phyloP scores from a whole-genome alignment of 2,329 filamentous ascomycete genomes.

The Pseudogymnoascus sp. region DNA sequence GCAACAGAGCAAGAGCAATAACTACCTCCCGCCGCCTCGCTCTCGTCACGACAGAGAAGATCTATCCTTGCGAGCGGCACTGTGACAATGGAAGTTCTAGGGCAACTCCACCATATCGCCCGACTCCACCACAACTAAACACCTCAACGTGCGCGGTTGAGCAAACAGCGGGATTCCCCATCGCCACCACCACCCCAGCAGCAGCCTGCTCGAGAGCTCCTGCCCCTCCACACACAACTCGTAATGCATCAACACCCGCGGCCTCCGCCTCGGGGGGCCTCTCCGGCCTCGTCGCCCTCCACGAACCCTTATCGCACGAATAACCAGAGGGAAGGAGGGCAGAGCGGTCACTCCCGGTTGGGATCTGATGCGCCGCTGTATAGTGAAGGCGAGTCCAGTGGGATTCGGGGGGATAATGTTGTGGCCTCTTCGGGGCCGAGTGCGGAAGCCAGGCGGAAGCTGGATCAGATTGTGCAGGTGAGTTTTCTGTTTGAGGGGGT shows the following conservation, averaged over 20 bases:
- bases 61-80: background rate
- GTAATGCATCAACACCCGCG: conserved; percentile 88
- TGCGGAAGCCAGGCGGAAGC: conserved; percentile 63
- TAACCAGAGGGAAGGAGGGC: conserved; percentile 60
- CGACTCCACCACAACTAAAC: conserved; percentile 1
- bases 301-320: conserved; percentile 66
- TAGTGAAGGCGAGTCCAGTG: conserved; percentile 40
- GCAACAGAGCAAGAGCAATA: background rate
- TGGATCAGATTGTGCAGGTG: conserved; percentile 93
- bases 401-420: conserved; percentile 36
- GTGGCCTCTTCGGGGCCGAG: conserved; percentile 42
- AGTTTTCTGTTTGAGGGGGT: conserved; percentile 16
- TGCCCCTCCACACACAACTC: conserved; percentile 1
- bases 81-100: conserved; percentile 10
- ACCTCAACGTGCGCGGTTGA: background rate
- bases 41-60: background rate
- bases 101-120: conserved; percentile 5
- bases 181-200: background rate
- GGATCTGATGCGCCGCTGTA: conserved; percentile 40
- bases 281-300: conserved; percentile 62
- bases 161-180: background rate
- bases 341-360: conserved; percentile 35
- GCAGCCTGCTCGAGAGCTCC: background rate
- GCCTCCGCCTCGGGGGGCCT: conserved; percentile 61
- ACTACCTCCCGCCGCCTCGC: background rate